Evolutionary conservation across 257 asterid species (phyloP).

Genomic region (Nicotiana knightiana): DNA sequence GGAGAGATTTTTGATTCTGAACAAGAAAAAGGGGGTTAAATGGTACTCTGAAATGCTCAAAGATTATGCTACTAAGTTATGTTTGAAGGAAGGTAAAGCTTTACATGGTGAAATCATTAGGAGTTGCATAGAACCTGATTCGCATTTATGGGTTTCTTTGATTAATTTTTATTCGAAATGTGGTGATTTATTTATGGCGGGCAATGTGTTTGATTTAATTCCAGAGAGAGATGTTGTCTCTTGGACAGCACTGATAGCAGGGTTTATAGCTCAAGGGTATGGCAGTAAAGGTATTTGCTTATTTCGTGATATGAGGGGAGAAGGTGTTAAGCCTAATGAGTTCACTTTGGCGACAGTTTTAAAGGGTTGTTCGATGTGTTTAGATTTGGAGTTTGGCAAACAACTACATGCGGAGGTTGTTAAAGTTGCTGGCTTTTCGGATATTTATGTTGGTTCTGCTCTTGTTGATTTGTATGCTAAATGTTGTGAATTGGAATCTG

Average conservation of each 20-base stretch:
- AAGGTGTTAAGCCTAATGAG: conserved; percentile 57
- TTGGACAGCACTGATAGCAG: conserved; percentile 78
- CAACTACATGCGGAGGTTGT: conserved; percentile 68
- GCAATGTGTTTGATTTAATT: conserved; percentile 47
- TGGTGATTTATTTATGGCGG: conserved; percentile 36
- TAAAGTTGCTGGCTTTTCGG: conserved; percentile 52
- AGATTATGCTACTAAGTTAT: conserved; percentile 35
- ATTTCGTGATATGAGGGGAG: conserved; percentile 62
- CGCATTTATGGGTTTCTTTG: conserved; percentile 64
- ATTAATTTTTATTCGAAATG: conserved; percentile 71
- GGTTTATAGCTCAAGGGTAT: conserved; percentile 67
- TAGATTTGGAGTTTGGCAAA: conserved; percentile 56
- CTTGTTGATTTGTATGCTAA: conserved; percentile 67
- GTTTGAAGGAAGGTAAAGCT: conserved; percentile 49
- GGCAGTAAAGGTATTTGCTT: conserved; percentile 46
- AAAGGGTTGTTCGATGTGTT: conserved; percentile 65
- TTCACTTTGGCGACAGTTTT: conserved; percentile 68
- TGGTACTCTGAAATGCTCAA: conserved; percentile 56
- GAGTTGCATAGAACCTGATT: conserved; percentile 47
- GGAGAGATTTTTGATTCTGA: conserved; percentile 13
- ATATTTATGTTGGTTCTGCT: conserved; percentile 68
- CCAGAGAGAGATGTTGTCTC: conserved; percentile 56
- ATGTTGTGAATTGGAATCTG: conserved; percentile 59
- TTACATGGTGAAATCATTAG: conserved; percentile 55
- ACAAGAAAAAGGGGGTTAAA: conserved; percentile 25